Evolutionary conservation across 345 rosid genomes (phyloP), one percentile per base, ranked within the genome.

Genomic region (Pistacia atlantica): DNA sequence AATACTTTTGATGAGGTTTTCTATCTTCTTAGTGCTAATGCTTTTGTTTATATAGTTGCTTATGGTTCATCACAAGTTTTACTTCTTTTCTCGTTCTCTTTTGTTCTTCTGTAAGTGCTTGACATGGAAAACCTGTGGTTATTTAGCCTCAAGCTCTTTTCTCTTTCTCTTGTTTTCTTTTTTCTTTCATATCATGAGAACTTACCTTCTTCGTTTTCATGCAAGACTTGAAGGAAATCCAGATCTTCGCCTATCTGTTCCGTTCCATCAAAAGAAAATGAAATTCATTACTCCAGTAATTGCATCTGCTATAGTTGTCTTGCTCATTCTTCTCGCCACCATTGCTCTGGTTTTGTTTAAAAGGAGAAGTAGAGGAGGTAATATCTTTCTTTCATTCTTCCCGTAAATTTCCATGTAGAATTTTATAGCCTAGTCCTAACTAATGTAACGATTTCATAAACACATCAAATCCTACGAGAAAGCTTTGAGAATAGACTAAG

Each of bases 251-350:
- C 57, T 54, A 4, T 54, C 62, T 10, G 38, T 11, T 69, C 54
- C 81, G 48, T 75, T 79, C 56, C 33, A 18, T n/a, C 25, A 66
- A 33, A 58, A 45, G n/a, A 77, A 61, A 7, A 75, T 20, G n/a
- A 71, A 60, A 9, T 2, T 37, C n/a, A 42, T 38, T 79, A 63
- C 63, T 61, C 64, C 80, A 37, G 31, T 79, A 20, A 56, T 62
- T 56, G 73, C 73, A 66, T 61, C 77, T 2, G 16, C 55, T 57
- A 68, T 18, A 13, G 69, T 54, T 38, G 49, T 55, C n/a, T 11
- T 71, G 13, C 12, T 78, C 38, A 0, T 74, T 20, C 37, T 61
- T 11, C n/a, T 64, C 60, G 3, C 46, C 22, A 18, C 55, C 20
- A 42, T 37, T 46, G 14, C 38, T 55, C 57, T 54, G 57, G 57